Conservation (phyloP, 441 rosid species). For the Populus hybrid region DNA sequence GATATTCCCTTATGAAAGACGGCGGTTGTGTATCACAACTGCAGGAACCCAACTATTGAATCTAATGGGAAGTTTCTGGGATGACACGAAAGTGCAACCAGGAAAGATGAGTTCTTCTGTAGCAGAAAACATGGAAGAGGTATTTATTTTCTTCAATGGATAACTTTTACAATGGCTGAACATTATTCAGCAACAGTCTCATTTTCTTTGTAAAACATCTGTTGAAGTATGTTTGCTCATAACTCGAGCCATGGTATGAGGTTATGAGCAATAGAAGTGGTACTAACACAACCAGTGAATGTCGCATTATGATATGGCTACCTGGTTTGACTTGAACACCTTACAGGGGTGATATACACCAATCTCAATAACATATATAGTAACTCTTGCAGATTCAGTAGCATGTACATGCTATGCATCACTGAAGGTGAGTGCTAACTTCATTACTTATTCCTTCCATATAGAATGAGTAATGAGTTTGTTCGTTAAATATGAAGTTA, state of each 20-base stretch:
- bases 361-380: too few relatives aligned
- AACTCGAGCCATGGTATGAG: background rate
- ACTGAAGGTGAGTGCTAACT: background rate
- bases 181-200: background rate
- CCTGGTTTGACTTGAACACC: too few relatives aligned
- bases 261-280: too few relatives aligned
- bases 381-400: too few relatives aligned
- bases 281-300: background rate
- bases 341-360: too few relatives aligned
- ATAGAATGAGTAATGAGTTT: background rate
- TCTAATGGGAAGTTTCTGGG: constrained; percentile 27
- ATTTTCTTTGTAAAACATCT: background rate
- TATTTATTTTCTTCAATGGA: constrained; percentile 12
- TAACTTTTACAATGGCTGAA: background rate
- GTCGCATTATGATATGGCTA: background rate
- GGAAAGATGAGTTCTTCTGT: constrained; percentile 22
- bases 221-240: background rate
- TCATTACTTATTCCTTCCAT: background rate
- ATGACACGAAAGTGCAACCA: constrained; percentile 16
- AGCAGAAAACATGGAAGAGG: constrained; percentile 41
- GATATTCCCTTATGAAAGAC: constrained; percentile 67
- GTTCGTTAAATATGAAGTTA: background rate
- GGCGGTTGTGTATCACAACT: constrained; percentile 43
- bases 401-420: too few relatives aligned
- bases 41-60: constrained; percentile 38